Conservation (phyloP, 2,329 filamentous ascomycete genomes). For the Cercospora brassicicola region DNA sequence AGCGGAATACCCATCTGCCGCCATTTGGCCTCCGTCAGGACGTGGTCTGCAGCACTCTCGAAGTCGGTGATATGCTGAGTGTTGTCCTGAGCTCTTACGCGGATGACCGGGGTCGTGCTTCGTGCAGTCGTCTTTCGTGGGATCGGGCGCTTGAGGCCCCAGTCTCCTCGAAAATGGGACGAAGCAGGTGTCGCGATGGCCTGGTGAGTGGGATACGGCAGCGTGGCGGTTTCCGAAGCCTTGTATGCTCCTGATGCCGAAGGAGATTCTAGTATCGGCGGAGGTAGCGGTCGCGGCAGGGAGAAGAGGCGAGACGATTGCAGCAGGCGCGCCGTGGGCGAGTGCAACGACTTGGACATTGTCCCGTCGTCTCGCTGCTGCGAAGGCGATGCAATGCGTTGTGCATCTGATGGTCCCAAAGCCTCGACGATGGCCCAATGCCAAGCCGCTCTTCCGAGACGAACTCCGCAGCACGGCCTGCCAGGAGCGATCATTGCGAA, state of each 20-base stretch:
- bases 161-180: constrained; percentile 77
- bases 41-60: constrained; percentile 76
- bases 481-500: neutral
- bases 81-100: constrained; percentile 77
- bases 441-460: neutral
- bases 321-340: constrained; percentile 68
- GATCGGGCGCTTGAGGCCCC: constrained; percentile 85
- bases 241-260: constrained; percentile 52
- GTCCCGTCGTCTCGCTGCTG: neutral
- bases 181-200: constrained; percentile 74
- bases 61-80: constrained; percentile 89
- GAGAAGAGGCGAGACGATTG: constrained; percentile 88
- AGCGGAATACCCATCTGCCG: constrained; percentile 77
- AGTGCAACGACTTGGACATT: constrained; percentile 47
- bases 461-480: neutral
- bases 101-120: constrained; percentile 70
- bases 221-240: constrained; percentile 69
- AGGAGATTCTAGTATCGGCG: constrained; percentile 51
- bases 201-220: constrained; percentile 76
- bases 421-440: neutral
- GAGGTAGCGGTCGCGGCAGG: constrained; percentile 72
- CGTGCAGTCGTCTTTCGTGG: constrained; percentile 70
- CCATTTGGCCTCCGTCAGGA: constrained; percentile 78
- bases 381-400: neutral
- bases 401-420: neutral